Conservation (phyloP, 73 alveolate genomes). For the Paramecium caudatum region DNA sequence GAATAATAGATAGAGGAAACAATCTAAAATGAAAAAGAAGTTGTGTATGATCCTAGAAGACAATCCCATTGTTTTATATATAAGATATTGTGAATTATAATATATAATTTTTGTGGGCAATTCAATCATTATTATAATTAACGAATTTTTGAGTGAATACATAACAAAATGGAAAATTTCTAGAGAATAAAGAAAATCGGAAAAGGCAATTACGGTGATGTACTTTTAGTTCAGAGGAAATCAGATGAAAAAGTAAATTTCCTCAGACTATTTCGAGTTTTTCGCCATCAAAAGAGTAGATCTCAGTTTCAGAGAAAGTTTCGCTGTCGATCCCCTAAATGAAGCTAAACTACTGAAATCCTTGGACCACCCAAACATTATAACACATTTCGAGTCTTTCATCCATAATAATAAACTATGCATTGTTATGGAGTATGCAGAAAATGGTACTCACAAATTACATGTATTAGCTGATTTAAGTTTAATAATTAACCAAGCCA, state of each 20-base stretch:
- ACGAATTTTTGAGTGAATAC: slow-evolving; percentile 39
- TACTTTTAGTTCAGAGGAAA: slow-evolving; percentile 74
- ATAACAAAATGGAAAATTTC: slow-evolving; percentile 78
- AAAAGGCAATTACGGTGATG: slow-evolving; percentile 83
- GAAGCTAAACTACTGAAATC: slow-evolving; percentile 70
- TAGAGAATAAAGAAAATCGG: slow-evolving; percentile 78
- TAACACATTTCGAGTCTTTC: slow-evolving; percentile 78
- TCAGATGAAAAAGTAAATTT: slow-evolving; percentile 63
- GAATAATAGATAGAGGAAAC: neutral
- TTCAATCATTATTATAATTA: slow-evolving; percentile 39
- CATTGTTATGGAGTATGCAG: slow-evolving; percentile 82
- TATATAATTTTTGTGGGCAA: slow-evolving; percentile 29
- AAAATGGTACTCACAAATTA: slow-evolving; percentile 68
- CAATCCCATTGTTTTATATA: slow-evolving; percentile 56
- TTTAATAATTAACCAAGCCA: neutral
- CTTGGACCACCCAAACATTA: slow-evolving; percentile 78
- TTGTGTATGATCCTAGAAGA: slow-evolving; percentile 47
- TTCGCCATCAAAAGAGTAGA: slow-evolving; percentile 82
- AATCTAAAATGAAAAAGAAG: neutral
- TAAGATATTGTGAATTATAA: slow-evolving; percentile 46
- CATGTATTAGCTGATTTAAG: slow-evolving; percentile 74
- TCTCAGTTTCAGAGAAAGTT: slow-evolving; percentile 68
- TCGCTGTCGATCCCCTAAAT: slow-evolving; percentile 46
- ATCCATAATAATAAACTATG: slow-evolving; percentile 74
- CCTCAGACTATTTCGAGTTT: neutral